Evolutionary conservation across 2,329 filamentous ascomycete species (phyloP), one percentile per base, ranked within the genome.

Genomic region (Sordariomycetes sp.): DNA sequence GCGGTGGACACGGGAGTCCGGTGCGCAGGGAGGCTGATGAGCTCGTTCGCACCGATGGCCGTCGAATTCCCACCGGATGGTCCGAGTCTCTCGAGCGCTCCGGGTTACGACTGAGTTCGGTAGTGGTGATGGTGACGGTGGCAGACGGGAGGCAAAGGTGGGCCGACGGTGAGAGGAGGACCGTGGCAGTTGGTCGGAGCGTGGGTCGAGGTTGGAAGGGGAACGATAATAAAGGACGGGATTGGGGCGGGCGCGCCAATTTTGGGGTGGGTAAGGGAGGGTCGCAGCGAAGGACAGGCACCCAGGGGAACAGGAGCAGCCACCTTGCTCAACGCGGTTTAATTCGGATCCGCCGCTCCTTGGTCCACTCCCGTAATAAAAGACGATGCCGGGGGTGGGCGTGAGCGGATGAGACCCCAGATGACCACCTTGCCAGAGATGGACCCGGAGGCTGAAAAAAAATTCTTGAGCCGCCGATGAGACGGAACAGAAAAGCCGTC

Each of bases 301-400:
- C 37, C 51, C 24, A 14, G 51, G 51, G 46, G 50, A 50, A 32
- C 43, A 37, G 48, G 48, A 46, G 32, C 54, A 57, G 55, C 43
- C 55, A 57, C 55, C 18, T 57, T 57, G 55, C 55, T 57, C 43
- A 57, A 57, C 43, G 55, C 35, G 55, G 55, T 57, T 43, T 57
- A 57, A 57, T 57, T 57, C 55, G 55, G 55, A 57, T 57, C 55
- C 55, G 55, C 55, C 20, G 28, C 32, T 43, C 55, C 55, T 53
- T 57, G 48, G 55, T 52, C 46, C 55, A 37, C 46, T 52, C 46
- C 20, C 48, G 55, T 22, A 57, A 57, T 57, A 37, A 57, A 52
- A 57, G 46, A 34, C 48, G 37, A 57, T 52, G 48, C 54, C 37
- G 40, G 54, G 43, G 35, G 25, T 40, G 53, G 32, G 28, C 28